phyloP scores from a whole-genome alignment of 2,329 filamentous ascomycete genomes.

The Fonsecaea pedrosoi region DNA sequence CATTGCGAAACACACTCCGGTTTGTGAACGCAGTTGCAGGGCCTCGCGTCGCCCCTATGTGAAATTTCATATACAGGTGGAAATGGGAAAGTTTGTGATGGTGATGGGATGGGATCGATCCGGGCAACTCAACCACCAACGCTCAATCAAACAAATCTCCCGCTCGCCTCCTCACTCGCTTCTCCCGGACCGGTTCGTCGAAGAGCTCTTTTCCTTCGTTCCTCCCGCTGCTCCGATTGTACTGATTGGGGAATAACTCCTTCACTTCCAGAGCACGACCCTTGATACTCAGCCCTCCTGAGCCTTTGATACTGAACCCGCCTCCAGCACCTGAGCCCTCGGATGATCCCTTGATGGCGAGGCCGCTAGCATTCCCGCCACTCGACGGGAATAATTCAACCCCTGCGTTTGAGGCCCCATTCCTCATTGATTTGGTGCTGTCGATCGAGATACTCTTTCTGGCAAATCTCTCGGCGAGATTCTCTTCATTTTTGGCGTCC shows the following conservation, averaged over 20 bases:
- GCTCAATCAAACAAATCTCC: slow-evolving; percentile 74
- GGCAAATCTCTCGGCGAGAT: slow-evolving; percentile 48
- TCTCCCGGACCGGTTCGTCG: slow-evolving; percentile 61
- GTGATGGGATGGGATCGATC: neutral
- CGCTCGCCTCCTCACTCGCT: slow-evolving; percentile 64
- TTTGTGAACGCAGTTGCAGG: neutral
- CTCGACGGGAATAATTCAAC: slow-evolving; percentile 47
- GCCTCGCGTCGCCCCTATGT: neutral
- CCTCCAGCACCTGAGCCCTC: slow-evolving; percentile 22
- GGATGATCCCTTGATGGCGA: slow-evolving; percentile 67
- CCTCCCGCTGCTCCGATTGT: slow-evolving; percentile 30
- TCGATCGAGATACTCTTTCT: slow-evolving; percentile 40
- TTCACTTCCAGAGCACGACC: slow-evolving; percentile 66
- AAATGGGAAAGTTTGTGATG: neutral
- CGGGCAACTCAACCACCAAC: neutral
- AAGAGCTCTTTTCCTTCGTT: slow-evolving; percentile 76
- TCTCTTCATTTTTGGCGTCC: slow-evolving; percentile 62
- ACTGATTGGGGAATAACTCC: slow-evolving; percentile 73
- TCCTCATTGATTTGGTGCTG: slow-evolving; percentile 37
- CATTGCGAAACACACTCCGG: neutral
- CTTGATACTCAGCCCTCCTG: slow-evolving; percentile 68
- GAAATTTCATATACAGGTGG: neutral
- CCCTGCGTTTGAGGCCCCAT: slow-evolving; percentile 42
- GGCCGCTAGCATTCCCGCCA: slow-evolving; percentile 46
- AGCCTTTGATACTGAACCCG: slow-evolving; percentile 43